Evolutionary conservation across 192 early-diverging fungal species (phyloP), one percentile per base, ranked within the genome.

Genomic region (Rhizophagus sp.): DNA sequence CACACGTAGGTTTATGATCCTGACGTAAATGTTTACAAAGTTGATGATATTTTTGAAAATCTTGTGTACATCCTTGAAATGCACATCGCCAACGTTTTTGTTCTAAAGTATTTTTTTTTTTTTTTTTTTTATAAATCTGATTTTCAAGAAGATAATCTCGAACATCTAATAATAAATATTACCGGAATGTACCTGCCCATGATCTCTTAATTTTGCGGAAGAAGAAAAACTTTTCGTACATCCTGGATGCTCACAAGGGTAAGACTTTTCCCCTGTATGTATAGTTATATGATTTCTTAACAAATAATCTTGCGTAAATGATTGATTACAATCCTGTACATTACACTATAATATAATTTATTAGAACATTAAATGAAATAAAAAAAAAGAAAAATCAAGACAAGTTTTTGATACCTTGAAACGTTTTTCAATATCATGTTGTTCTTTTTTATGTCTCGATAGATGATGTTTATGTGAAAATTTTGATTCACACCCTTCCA

Each of bases 151-250:
- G n/a, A 41, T 24, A 70, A 70, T 70, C 41, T 44, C 41, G 41
- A 41, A 44, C 9, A 70, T 10, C 3, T 19, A 70, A 41, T 41
- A 39, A 41, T 39, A 2, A 70, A 39, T 19, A 22, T n/a, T 70
- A 70, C 68, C 15, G 22, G 15, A 70, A n/a, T 70, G 39, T n/a
- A 70, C 36, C 41, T 19, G 17, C 17, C 13, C 34, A 30, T 74
- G 33, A 27, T 39, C 25, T 74, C 50, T 13, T 30, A 74, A 33
- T 50, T 52, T 74, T 3, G 73, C 34, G 11, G 73, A 61, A 34
- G n/a, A 52, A 24, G 47, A 74, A 74, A 74, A 78, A 49, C 65
- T 78, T 78, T 68, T 65, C 1, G 15, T 25, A 15, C 76, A 78
- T 17, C 19, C 47, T 17, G 36, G 24, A 68, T 78, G 6, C 1